These are phyloP conservation scores for Carex parvula DNA, from an alignment of 176 grass and related monocot genomes.

Conservation along the genomic window DNA sequence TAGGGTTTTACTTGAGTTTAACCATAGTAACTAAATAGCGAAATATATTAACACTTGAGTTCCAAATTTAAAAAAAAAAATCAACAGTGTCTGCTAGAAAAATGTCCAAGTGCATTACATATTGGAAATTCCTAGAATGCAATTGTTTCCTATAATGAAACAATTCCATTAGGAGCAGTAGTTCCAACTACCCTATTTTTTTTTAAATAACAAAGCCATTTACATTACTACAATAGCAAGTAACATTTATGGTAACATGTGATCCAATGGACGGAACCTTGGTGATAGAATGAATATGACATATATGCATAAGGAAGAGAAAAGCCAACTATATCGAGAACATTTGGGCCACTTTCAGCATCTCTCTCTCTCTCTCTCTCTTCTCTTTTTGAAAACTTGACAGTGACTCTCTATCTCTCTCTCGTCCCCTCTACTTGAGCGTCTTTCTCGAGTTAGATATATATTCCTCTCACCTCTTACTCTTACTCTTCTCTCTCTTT, in stretches of 20 bases:
- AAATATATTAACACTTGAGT: not conserved
- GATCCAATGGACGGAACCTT: conserved; percentile 4
- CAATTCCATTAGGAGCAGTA: not conserved
- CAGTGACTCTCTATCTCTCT: no score
- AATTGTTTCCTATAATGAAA: not conserved
- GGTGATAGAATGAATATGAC: not conserved
- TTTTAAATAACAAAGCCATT: not conserved
- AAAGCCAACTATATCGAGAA: conserved; percentile 26
- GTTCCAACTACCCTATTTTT: not conserved
- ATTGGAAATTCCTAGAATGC: not conserved
- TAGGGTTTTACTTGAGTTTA: conserved; percentile 2
- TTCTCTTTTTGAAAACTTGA: no score
- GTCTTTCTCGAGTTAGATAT: conserved; percentile 42
- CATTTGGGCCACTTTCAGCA: conserved; percentile 34
- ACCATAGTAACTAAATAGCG: not conserved
- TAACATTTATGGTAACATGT: conserved; percentile 9
- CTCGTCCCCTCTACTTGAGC: conserved; percentile 29
- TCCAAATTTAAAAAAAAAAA: not conserved
- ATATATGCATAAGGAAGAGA: not conserved
- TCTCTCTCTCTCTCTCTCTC: conserved; percentile 36
- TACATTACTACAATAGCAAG: not conserved
- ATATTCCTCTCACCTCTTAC: conserved; percentile 60
- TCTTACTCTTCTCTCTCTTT: conserved; percentile 47
- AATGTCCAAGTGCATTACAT: not conserved
- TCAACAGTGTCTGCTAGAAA: not conserved